Evolutionary conservation across 2,329 filamentous ascomycete genomes (phyloP).

Genomic region (Bipolaris zeicola): DNA sequence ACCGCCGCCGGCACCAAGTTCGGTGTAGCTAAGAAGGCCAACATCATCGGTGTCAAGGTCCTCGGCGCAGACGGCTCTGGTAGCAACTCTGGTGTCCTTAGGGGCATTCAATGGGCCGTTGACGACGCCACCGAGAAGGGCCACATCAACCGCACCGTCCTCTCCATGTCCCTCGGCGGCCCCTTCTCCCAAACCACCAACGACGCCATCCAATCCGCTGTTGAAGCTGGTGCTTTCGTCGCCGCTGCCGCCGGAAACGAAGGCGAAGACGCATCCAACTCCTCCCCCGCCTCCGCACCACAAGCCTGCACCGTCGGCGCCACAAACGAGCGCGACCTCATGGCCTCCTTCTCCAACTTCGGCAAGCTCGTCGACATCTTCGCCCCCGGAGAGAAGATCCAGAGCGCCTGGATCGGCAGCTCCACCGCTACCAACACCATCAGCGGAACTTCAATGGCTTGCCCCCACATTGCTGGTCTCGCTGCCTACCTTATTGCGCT

Average conservation of each 20-base stretch:
- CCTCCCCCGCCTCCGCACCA: conserved; percentile 37
- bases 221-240: conserved; percentile 33
- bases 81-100: conserved; percentile 32
- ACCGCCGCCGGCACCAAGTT: conserved; percentile 37
- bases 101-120: conserved; percentile 33
- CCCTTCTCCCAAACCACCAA: conserved; percentile 28
- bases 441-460: conserved; percentile 15
- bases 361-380: conserved; percentile 38
- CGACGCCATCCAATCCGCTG: conserved; percentile 30
- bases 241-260: conserved; percentile 38
- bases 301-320: conserved; percentile 41
- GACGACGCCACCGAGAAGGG: conserved; percentile 16
- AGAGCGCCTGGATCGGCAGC: conserved; percentile 50
- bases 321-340: conserved; percentile 15
- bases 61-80: conserved; percentile 32
- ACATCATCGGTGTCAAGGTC: conserved; percentile 46
- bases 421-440: conserved; percentile 4
- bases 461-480: background rate
- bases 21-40: conserved; percentile 42
- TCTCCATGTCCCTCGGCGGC: conserved; percentile 29
- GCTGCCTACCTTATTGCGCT: conserved; percentile 22
- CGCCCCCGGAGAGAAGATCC: conserved; percentile 41
- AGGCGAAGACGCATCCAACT: conserved; percentile 23
- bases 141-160: conserved; percentile 12
- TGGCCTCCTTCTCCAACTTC: conserved; percentile 20